Percentiles rank a stretch among this genome's conserved stretches.
Evolutionary conservation across 2,329 filamentous ascomycete genomes (phyloP).

Genomic region (Byssochlamys sp.): DNA sequence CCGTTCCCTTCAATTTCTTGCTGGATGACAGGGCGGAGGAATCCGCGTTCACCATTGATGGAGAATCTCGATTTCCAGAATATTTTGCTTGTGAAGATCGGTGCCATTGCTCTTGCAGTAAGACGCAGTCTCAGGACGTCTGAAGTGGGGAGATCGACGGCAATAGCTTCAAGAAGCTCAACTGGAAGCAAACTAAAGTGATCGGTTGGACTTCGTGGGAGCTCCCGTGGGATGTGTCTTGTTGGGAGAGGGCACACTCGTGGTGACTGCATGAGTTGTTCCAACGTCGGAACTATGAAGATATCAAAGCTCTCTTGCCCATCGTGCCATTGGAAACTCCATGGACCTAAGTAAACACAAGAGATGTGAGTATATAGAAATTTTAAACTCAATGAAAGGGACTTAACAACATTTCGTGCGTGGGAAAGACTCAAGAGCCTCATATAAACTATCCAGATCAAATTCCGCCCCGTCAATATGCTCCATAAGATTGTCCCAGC

Average conservation of each 20-base stretch:
- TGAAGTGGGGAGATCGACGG: neutral
- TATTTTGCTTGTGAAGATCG: constrained; percentile 2
- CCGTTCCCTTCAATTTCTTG: neutral
- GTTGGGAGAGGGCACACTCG: neutral
- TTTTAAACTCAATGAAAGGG: neutral
- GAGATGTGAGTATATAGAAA: neutral
- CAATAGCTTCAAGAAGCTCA: constrained; percentile 4
- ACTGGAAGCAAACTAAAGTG: constrained; percentile 2
- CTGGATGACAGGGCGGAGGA: neutral
- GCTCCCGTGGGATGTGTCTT: neutral
- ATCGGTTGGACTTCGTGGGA: neutral
- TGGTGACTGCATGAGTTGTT: neutral
- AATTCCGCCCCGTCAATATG: neutral
- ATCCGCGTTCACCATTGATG: constrained; percentile 3
- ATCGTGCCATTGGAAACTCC: neutral
- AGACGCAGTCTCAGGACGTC: constrained; percentile 4
- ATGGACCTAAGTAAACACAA: neutral
- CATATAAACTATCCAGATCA: neutral
- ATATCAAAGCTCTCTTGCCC: neutral
- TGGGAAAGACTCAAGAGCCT: neutral
- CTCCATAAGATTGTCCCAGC: neutral
- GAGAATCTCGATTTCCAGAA: constrained; percentile 9
- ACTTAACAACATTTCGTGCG: neutral
- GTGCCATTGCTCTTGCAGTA: constrained; percentile 4
- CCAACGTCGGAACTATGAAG: neutral